These are phyloP conservation scores for Silene coronaria DNA, from an alignment of 179 eudicot genomes.

Conservation along the genomic window DNA sequence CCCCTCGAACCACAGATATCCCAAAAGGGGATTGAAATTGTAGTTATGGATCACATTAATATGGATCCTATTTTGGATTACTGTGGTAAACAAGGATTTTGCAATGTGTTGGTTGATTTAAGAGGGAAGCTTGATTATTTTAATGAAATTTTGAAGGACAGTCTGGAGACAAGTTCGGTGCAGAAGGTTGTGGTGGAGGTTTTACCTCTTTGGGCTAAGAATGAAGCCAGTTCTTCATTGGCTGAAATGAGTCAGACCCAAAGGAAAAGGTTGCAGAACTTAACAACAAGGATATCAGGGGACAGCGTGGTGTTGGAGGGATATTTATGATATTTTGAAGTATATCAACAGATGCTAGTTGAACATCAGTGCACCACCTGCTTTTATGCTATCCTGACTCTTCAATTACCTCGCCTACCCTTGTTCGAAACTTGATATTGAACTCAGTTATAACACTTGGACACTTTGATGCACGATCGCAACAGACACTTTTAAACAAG, in stretches of 20 bases:
- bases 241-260: slow-evolving; percentile 23
- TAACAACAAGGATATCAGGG: slow-evolving; percentile 39
- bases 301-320: slow-evolving; percentile 63
- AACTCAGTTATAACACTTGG: no score
- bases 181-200: slow-evolving; percentile 41
- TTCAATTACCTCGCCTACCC: not conserved
- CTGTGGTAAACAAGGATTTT: slow-evolving; percentile 53
- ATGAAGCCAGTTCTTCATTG: slow-evolving; percentile 25
- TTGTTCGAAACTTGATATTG: not conserved
- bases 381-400: not conserved
- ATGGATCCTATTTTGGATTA: slow-evolving; percentile 57
- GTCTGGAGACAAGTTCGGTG: slow-evolving; percentile 44
- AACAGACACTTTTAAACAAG: no score
- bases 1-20: slow-evolving; percentile 27
- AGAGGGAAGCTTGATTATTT: slow-evolving; percentile 30
- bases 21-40: slow-evolving; percentile 53
- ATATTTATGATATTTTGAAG: slow-evolving; percentile 37
- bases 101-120: slow-evolving; percentile 22
- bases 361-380: not conserved
- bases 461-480: no score
- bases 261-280: slow-evolving; percentile 35
- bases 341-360: not conserved
- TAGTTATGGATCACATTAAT: slow-evolving; percentile 44
- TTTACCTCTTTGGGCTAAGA: not conserved
- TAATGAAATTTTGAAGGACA: slow-evolving; percentile 57